phyloP scores from a whole-genome alignment of 106 monocot species.

The Iris macrosiphon region DNA sequence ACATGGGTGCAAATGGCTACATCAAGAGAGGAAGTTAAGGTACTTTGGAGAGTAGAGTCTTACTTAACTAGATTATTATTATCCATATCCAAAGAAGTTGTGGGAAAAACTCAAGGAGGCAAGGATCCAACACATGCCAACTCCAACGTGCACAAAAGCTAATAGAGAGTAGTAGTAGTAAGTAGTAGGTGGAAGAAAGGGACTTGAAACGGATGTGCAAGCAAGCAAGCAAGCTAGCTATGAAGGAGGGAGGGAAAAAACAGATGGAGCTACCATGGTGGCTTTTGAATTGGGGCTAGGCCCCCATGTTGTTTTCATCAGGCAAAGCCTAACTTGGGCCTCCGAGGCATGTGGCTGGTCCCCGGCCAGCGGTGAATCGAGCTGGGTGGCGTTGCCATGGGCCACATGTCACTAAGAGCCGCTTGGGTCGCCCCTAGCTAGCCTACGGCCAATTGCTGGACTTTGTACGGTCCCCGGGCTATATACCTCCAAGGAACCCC shows the following conservation, averaged over 20 bases:
- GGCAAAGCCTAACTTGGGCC: not conserved
- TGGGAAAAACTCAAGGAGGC: too few relatives aligned
- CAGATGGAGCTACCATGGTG: slow-evolving; percentile 11
- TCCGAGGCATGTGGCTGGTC: not conserved
- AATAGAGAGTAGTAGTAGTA: too few relatives aligned
- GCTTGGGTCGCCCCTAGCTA: too few relatives aligned
- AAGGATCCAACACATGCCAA: not conserved
- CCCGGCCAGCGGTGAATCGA: not conserved
- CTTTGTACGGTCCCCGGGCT: too few relatives aligned
- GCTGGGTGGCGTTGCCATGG: not conserved
- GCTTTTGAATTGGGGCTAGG: slow-evolving; percentile 9
- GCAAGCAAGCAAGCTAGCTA: too few relatives aligned
- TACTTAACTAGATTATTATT: too few relatives aligned
- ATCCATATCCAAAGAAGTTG: too few relatives aligned
- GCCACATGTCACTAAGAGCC: not conserved
- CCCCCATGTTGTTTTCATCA: slow-evolving; percentile 6
- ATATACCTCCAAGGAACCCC: too few relatives aligned
- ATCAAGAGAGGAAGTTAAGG: slow-evolving; percentile 8
- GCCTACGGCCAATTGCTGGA: too few relatives aligned
- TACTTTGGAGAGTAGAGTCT: too few relatives aligned
- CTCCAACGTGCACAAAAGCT: not conserved
- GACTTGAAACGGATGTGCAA: slow-evolving; percentile 3
- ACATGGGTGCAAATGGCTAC: too few relatives aligned
- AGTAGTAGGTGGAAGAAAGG: slow-evolving; percentile 1
- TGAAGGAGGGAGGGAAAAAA: too few relatives aligned